Base-by-base conservation (phyloP, 305 asterid genomes). In the Fraxinus baroniana region DNA sequence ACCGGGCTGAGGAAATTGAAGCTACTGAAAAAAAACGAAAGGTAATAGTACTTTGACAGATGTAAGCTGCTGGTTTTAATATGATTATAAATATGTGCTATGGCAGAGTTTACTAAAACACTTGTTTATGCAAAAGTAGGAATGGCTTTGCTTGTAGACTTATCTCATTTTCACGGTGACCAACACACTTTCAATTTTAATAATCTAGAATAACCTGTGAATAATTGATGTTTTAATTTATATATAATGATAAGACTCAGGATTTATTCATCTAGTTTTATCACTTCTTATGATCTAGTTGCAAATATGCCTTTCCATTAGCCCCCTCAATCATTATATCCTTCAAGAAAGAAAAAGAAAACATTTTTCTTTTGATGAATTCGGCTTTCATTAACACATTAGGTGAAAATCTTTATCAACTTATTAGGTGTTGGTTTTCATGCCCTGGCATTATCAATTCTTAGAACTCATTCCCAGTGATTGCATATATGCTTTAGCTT, bases 1-100 rank as follows among this genome's bases (percentile, higher is more conserved):
- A 92, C 74, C 91, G 98, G 7, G 93, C 92, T 46, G 96, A 93
- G 88, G 97, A 92, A 92, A 93, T 94, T 78, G 97, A 88, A 87
- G 98, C 94, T 85, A 92, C 93, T 18, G 90, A 89, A 89, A 92
- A 81, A 79, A 94, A 87, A 84, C 91, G 83, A 84, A 90, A 91
- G 98, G 98, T 96, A 87, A 30, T 44, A 20, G 18, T 78, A 6
- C 37, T 85, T 12, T 72, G n/a, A 12, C 72, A 37, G 32, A 66
- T 76, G 33, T 76, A 41, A 75, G 33, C 77, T 74, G 66, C 77
- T 97, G 68, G 46, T 22, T 71, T 33, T 71, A 32, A 71, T 71
- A 17, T 32, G 76, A 32, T 15, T 32, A 30, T 71, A 5, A 15
- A 18, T 15, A 30, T 12, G 98, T 94, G 10, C 66, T 33, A 18